phyloP scores from a whole-genome alignment of 805 yeast genomes.

The Komagataella pastoris region DNA sequence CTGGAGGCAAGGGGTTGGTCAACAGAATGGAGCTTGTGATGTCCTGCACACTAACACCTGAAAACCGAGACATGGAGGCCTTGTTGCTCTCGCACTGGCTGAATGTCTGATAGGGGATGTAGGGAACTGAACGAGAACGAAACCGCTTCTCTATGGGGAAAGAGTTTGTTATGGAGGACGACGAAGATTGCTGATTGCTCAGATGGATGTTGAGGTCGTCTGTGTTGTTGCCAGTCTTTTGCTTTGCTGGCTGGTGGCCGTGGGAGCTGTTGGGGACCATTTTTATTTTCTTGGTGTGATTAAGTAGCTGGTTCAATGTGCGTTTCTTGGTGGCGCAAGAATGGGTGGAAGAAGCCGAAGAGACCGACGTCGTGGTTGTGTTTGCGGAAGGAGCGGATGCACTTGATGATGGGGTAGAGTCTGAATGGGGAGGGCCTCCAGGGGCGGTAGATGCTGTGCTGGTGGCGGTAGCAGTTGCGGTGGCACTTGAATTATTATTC shows the following conservation, averaged over 20 bases:
- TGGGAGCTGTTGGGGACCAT: background rate
- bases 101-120: background rate
- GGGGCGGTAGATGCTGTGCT: background rate
- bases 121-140: background rate
- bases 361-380: background rate
- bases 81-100: background rate
- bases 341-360: background rate
- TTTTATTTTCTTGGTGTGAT: background rate
- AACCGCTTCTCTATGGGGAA: background rate
- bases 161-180: background rate
- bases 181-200: background rate
- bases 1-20: conserved; percentile 55
- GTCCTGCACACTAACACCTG: background rate
- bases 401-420: background rate
- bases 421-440: background rate
- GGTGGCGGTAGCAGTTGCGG: background rate
- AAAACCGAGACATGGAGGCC: background rate
- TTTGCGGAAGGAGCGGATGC: background rate
- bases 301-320: background rate
- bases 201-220: background rate
- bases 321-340: background rate
- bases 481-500: background rate
- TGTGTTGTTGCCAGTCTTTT: background rate
- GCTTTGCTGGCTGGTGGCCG: background rate
- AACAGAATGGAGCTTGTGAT: background rate